These are phyloP conservation scores for Leccinum longicurvipes DNA, from an alignment of 768 basidiomycete genomes.

Conservation along the genomic window DNA sequence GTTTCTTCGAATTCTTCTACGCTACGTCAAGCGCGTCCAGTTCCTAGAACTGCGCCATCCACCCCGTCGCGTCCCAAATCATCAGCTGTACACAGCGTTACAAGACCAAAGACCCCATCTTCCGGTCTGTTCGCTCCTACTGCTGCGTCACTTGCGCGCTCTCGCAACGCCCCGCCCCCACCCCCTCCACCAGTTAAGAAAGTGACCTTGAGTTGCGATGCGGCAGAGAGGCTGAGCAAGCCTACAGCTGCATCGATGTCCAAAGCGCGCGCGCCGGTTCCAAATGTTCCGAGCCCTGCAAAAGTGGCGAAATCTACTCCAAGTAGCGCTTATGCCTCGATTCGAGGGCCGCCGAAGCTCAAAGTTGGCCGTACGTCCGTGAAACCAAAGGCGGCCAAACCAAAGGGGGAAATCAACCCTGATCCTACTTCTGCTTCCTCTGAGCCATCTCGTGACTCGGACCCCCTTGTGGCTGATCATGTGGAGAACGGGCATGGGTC, in stretches of 20 bases:
- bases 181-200: slow-evolving; percentile 53
- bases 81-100: slow-evolving; percentile 20
- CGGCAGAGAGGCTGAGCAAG: slow-evolving; percentile 68
- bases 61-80: slow-evolving; percentile 39
- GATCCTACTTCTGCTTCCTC: slow-evolving; percentile 25
- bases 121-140: slow-evolving; percentile 77
- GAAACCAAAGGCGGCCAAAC: slow-evolving; percentile 22
- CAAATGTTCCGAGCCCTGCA: slow-evolving; percentile 16
- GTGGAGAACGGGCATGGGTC: slow-evolving; percentile 26
- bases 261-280: slow-evolving; percentile 45
- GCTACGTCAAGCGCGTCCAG: slow-evolving; percentile 21
- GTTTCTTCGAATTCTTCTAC: slow-evolving; percentile 32
- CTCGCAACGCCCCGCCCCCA: slow-evolving; percentile 50
- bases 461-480: slow-evolving; percentile 17
- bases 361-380: slow-evolving; percentile 26
- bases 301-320: slow-evolving; percentile 30
- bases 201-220: slow-evolving; percentile 47
- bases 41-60: slow-evolving; percentile 29
- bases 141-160: slow-evolving; percentile 72
- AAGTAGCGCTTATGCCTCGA: slow-evolving; percentile 24
- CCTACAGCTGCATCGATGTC: slow-evolving; percentile 79
- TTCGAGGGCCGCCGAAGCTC: slow-evolving; percentile 30
- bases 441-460: slow-evolving; percentile 20
- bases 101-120: slow-evolving; percentile 59
- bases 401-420: slow-evolving; percentile 17